Evolutionary conservation across 1,139 yeast genomes (phyloP).

Genomic region (Citeromyces siamensis): DNA sequence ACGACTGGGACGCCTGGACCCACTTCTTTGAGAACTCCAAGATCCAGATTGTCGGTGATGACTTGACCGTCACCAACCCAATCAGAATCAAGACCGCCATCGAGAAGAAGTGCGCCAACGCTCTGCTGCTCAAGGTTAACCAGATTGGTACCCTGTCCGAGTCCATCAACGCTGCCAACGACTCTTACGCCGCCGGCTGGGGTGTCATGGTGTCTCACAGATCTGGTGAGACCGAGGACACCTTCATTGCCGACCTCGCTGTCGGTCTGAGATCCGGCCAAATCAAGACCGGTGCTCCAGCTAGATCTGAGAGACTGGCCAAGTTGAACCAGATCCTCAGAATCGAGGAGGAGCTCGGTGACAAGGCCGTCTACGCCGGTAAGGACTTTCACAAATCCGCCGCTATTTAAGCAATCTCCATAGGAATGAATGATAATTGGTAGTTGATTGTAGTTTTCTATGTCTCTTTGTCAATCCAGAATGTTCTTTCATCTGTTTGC

Average conservation of each 20-base stretch:
- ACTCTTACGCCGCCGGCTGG: constrained; percentile 78
- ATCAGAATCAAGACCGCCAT: constrained; percentile 78
- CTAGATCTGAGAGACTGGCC: constrained; percentile 94
- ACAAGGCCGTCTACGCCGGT: constrained; percentile 84
- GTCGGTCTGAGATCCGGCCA: constrained; percentile 92
- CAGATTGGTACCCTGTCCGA: constrained; percentile 78
- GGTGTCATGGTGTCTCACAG: constrained; percentile 92
- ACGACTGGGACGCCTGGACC: constrained; percentile 91
- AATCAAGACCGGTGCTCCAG: constrained; percentile 96
- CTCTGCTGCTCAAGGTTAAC: constrained; percentile 84
- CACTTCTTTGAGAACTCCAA: constrained; percentile 58
- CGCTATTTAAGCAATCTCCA: constrained; percentile 11
- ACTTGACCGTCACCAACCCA: constrained; percentile 91
- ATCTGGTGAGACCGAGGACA: constrained; percentile 94
- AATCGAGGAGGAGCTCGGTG: constrained; percentile 88
- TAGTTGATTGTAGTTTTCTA: too few species aligned
- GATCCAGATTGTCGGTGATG: constrained; percentile 84
- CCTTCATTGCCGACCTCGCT: constrained; percentile 82
- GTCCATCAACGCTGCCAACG: constrained; percentile 79
- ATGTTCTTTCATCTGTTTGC: too few species aligned
- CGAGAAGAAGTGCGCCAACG: constrained; percentile 81
- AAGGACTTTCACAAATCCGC: constrained; percentile 47
- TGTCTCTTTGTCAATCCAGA: too few species aligned
- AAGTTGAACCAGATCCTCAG: constrained; percentile 86
- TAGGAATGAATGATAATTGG: constrained; percentile 1